These are phyloP conservation scores for Kandelia obovata DNA, from an alignment of 345 rosid species.

Conservation along the genomic window DNA sequence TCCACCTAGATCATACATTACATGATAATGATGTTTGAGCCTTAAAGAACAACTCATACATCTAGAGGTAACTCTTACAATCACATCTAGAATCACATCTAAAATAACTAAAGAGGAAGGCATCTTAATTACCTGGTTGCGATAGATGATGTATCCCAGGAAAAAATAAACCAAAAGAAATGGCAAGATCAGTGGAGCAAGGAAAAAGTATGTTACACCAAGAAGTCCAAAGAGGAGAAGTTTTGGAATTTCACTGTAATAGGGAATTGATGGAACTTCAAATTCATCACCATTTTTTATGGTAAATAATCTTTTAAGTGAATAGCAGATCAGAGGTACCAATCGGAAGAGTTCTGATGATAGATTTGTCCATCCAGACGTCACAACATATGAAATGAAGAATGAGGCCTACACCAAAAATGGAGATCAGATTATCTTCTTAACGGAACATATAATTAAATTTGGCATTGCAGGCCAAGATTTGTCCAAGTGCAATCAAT, in stretches of 20 bases:
- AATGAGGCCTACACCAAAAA: constrained; percentile 65
- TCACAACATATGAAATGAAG: constrained; percentile 88
- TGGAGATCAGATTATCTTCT: constrained; percentile 14
- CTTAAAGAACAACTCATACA: too few species aligned
- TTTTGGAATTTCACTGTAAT: constrained; percentile 61
- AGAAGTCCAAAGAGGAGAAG: constrained; percentile 77
- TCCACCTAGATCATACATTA: too few species aligned
- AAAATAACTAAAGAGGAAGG: background rate
- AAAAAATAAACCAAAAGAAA: constrained; percentile 77
- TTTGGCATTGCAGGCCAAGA: background rate
- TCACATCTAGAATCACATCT: background rate
- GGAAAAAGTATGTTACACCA: constrained; percentile 80
- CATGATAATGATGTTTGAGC: too few species aligned
- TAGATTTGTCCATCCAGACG: constrained; percentile 87
- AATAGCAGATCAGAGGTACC: constrained; percentile 53
- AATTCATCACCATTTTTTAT: constrained; percentile 46
- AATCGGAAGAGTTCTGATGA: constrained; percentile 74
- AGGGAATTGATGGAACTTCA: constrained; percentile 60
- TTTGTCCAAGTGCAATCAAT: background rate
- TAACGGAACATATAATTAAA: background rate
- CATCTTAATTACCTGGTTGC: constrained; percentile 69
- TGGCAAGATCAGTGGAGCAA: constrained; percentile 82
- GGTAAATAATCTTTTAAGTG: constrained; percentile 31
- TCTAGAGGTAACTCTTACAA: too few species aligned
- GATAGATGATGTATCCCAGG: constrained; percentile 81